A percentile compares a stretch with the other conserved stretches of the same genome.
Conservation (phyloP, 2,329 filamentous ascomycete genomes). For the Corinectria fuckeliana region DNA sequence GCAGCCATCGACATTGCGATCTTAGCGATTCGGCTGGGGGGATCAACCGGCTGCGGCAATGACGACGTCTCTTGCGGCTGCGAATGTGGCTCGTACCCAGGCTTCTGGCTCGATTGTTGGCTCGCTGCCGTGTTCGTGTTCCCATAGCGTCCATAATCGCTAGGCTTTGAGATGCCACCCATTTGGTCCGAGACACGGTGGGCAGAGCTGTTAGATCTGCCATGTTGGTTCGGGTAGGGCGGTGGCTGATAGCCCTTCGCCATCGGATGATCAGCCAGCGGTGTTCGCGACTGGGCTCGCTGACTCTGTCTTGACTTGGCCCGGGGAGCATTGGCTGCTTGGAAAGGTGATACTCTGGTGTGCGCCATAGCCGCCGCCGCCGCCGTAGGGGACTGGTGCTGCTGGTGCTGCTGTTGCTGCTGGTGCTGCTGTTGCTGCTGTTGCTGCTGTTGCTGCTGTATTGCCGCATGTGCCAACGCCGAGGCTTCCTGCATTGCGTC, state of each 20-base stretch:
- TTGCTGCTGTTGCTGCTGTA: constrained; percentile 36
- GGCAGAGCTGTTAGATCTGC: constrained; percentile 6
- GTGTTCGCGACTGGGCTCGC: constrained; percentile 41
- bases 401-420: constrained; percentile 33
- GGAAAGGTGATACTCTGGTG: constrained; percentile 42
- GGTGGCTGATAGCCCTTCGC: constrained; percentile 25
- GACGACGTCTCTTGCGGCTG: constrained; percentile 31
- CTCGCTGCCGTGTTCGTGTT: constrained; percentile 3
- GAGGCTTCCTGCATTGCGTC: constrained; percentile 11
- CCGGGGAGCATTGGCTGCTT: constrained; percentile 34
- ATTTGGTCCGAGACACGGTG: constrained; percentile 21
- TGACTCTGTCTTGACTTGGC: constrained; percentile 45
- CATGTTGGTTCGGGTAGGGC: constrained; percentile 19
- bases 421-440: constrained; percentile 36
- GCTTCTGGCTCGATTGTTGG: constrained; percentile 25
- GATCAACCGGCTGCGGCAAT: background rate
- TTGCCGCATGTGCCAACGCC: constrained; percentile 20
- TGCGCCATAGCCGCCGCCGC: constrained; percentile 41
- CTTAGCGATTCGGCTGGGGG: constrained; percentile 38
- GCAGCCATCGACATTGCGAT: constrained; percentile 30
- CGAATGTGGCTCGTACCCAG: constrained; percentile 44
- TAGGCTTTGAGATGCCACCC: constrained; percentile 24
- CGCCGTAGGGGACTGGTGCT: constrained; percentile 37
- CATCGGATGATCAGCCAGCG: constrained; percentile 30
- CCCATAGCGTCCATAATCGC: constrained; percentile 30